A percentile compares a stretch with the other conserved stretches of the same genome.
Evolutionary conservation across 1,284 basidiomycete species (phyloP).

Genomic region (Pterulicium gracile): DNA sequence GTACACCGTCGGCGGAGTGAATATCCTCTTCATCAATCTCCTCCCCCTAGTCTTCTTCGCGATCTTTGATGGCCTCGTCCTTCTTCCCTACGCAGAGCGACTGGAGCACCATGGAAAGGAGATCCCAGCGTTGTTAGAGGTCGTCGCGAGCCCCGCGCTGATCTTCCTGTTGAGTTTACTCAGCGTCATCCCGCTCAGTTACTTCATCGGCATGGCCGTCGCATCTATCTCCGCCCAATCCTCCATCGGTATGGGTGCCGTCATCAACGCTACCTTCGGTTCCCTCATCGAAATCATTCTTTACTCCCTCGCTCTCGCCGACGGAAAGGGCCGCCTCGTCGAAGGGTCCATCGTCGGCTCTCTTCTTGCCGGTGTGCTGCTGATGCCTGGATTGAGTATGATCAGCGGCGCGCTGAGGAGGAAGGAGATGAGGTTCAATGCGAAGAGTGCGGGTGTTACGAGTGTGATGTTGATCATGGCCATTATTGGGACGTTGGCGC

Average conservation of each 20-base stretch:
- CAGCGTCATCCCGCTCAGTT: conserved; percentile 93
- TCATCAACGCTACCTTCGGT: conserved; percentile 99
- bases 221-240: conserved; percentile 97
- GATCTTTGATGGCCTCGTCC: conserved; percentile 85
- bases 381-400: conserved; percentile 98
- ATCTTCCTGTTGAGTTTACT: conserved; percentile 84
- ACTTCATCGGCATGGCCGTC: conserved; percentile 99
- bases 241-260: conserved; percentile 98
- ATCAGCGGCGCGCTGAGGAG: conserved; percentile 83
- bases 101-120: conserved; percentile 39
- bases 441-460: conserved; percentile 95
- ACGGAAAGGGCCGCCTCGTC: conserved; percentile 87
- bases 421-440: conserved; percentile 98
- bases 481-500: conserved; percentile 92
- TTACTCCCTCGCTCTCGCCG: conserved; percentile 81
- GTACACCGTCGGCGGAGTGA: conserved; percentile 97
- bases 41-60: conserved; percentile 91
- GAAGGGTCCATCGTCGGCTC: conserved; percentile 96
- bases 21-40: conserved; percentile 97
- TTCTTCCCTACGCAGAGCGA: conserved; percentile 63
- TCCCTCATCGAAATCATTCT: conserved; percentile 97
- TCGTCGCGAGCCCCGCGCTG: conserved; percentile 67
- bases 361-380: conserved; percentile 87
- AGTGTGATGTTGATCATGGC: conserved; percentile 99
- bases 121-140: conserved; percentile 54